phyloP scores from a whole-genome alignment of 805 yeast species.

The Wickerhamiella hasegawae region DNA sequence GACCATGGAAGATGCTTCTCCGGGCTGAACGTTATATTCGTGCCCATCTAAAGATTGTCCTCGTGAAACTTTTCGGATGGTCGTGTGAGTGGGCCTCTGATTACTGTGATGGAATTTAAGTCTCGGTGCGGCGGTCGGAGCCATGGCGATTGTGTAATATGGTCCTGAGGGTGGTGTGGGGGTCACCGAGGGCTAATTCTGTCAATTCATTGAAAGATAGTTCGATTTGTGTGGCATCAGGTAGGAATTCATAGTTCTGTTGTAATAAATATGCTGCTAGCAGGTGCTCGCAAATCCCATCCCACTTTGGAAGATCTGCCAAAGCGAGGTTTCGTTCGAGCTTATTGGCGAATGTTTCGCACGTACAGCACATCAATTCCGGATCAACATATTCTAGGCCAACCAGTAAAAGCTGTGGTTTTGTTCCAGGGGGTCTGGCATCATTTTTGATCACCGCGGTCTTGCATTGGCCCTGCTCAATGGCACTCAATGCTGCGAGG shows the following conservation, averaged over 20 bases:
- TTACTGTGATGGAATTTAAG: too few relatives aligned
- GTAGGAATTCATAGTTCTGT: not conserved
- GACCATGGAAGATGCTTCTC: not conserved
- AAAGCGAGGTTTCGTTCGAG: too few relatives aligned
- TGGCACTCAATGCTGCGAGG: slow-evolving; percentile 11
- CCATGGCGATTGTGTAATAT: not conserved
- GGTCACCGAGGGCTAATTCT: not conserved
- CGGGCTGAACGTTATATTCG: too few relatives aligned
- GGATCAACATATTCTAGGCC: too few relatives aligned
- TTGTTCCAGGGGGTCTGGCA: too few relatives aligned
- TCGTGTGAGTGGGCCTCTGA: not conserved
- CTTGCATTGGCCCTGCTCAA: slow-evolving; percentile 10
- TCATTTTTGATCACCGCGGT: too few relatives aligned
- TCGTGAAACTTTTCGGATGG: too few relatives aligned
- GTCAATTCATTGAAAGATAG: not conserved
- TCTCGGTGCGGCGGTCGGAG: not conserved
- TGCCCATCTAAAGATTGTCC: too few relatives aligned
- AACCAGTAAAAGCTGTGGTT: too few relatives aligned
- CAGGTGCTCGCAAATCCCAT: slow-evolving; percentile 1
- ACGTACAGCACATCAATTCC: too few relatives aligned
- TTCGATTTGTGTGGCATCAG: not conserved
- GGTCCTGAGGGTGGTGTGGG: not conserved
- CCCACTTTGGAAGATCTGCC: too few relatives aligned
- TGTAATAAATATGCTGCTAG: slow-evolving; percentile 1
- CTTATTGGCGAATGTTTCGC: too few relatives aligned